A percentile compares a stretch with the other conserved stretches of the same genome.
These are phyloP conservation scores for Themeda triandra DNA, from an alignment of 176 grass and related monocot genomes.

Conservation along the genomic window DNA sequence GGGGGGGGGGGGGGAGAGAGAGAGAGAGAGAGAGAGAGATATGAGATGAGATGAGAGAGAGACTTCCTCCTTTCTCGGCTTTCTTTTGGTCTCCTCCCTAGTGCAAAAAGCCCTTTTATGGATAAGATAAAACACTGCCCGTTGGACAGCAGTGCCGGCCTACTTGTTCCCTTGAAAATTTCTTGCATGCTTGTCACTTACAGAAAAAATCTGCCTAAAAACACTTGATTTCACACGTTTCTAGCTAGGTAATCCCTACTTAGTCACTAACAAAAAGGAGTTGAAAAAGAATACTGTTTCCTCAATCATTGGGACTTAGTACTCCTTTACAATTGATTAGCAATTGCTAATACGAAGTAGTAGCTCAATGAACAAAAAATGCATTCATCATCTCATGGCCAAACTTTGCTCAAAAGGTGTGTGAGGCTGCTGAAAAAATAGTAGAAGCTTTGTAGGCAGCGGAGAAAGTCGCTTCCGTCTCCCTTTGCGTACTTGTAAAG, in stretches of 20 bases:
- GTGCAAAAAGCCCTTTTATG: conserved; percentile 31
- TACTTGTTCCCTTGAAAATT: neutral
- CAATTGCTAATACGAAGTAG: neutral
- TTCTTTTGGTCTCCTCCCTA: conserved; percentile 39
- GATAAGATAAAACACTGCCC: conserved; percentile 11
- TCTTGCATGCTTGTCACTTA: neutral
- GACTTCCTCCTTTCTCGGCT: conserved; percentile 42
- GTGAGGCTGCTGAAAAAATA: neutral
- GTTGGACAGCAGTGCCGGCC: neutral
- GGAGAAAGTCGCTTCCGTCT: too few relatives aligned
- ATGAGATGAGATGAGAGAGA: neutral
- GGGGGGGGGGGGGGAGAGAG: neutral
- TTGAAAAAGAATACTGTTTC: neutral
- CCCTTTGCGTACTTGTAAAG: too few relatives aligned
- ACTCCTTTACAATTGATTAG: neutral
- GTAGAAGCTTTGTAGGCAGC: conserved; percentile 39
- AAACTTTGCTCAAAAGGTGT: neutral
- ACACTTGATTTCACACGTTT: neutral
- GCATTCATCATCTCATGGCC: neutral
- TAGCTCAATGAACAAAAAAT: neutral
- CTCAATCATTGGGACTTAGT: neutral
- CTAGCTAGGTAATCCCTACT: neutral
- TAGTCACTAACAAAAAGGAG: neutral
- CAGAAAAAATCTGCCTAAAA: neutral
- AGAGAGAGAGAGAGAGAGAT: neutral